Conservation (phyloP, 192 early-diverging fungal species). For the Allomyces macrogynus region DNA sequence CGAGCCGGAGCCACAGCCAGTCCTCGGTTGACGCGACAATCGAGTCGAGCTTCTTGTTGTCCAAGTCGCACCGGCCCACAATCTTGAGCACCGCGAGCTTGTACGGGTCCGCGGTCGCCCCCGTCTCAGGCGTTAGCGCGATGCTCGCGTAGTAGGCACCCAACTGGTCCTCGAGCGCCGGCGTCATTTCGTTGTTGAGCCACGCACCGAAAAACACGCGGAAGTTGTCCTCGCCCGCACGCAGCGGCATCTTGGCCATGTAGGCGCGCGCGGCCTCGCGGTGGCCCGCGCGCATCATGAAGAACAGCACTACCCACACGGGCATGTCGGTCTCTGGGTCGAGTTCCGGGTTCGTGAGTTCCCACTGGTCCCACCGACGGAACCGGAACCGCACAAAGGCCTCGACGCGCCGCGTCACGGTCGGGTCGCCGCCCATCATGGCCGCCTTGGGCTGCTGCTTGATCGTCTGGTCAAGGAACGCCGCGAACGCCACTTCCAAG, state of each 20-base stretch:
- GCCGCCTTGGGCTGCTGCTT: neutral
- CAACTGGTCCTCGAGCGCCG: no score
- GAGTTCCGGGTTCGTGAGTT: neutral
- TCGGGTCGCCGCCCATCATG: neutral
- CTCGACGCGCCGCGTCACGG: neutral
- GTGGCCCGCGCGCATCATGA: neutral
- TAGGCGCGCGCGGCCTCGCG: no score
- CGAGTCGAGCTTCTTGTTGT: constrained; percentile 31
- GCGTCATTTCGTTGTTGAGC: no score
- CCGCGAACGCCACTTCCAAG: neutral
- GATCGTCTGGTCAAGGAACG: neutral
- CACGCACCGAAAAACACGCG: no score
- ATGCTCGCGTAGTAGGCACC: no score
- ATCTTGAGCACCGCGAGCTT: constrained; percentile 77
- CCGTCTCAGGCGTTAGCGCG: no score
- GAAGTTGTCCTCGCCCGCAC: no score
- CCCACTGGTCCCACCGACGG: neutral
- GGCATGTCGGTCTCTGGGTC: neutral
- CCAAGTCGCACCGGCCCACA: constrained; percentile 69
- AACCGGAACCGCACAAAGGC: neutral
- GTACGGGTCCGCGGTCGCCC: constrained; percentile 10
- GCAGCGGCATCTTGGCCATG: no score
- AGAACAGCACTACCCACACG: neutral
- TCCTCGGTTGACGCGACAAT: constrained; percentile 71
- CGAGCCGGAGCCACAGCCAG: constrained; percentile 75